Base-by-base conservation (phyloP, 1,284 basidiomycete species). In the Meripilus lineatus region DNA sequence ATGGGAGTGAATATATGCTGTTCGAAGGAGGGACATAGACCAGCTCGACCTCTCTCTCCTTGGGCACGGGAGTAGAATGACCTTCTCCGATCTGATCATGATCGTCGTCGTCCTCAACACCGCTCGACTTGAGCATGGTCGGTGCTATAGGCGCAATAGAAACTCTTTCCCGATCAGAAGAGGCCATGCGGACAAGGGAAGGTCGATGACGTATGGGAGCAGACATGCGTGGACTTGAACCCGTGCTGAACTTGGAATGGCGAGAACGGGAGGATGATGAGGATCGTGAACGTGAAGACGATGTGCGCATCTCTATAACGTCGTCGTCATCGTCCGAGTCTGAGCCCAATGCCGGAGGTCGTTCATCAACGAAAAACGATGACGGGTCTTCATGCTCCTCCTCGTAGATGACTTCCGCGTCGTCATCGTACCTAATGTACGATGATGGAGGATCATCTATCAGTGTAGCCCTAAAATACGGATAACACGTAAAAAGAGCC, bases 141-240 rank as follows among this genome's bases (percentile, higher is more conserved):
- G 95, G 95, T 0, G 93, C 88, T 51, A 99, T 94, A 37, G 92
- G 88, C 11, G 93, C 93, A 51, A 98, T 99, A 4, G 93, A 95
- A 50, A 91, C 74, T 46, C 84, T 77, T 35, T 82, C 79, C 33
- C 74, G 70, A 32, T 76, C 71, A 14, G 63, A 57, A 24, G 68
- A 70, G 14, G 57, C 47, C 10, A 68, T 64, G 28, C 67, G 68
- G 41, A 64, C 55, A 51, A 68, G 49, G 6, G 60, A 51, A 7
- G 62, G 55, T 56, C 64, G 45, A 18, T 7, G 15, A 38, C 59
- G 45, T 42, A 38, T 53, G 38, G 39, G 40, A 32, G 52, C 48
- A 4, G 49, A 50, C 33, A 45, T 44, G 39, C 25, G 42, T 4
- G 45, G 48, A 42, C 45, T 40, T 20, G 48, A 54, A 17, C 30